These are phyloP conservation scores for Serendipita sp. DNA, from an alignment of 1,284 basidiomycete species.

Conservation along the genomic window DNA sequence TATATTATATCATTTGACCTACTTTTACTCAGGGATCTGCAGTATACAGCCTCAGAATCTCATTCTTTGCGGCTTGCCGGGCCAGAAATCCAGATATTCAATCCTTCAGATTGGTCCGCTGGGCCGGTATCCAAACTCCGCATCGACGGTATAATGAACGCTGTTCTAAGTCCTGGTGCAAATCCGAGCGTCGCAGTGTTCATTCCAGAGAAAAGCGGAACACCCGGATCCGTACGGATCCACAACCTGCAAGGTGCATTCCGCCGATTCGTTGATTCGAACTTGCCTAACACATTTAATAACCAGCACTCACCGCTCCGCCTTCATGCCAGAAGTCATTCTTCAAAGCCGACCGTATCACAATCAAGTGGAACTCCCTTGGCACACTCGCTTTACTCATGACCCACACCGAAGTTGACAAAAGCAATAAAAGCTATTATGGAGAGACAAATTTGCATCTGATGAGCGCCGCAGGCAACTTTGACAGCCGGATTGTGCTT, in stretches of 20 bases:
- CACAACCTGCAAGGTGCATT: background rate
- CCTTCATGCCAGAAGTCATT: constrained; percentile 79
- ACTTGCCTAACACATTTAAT: background rate
- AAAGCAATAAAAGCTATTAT: constrained; percentile 95
- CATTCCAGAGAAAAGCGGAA: constrained; percentile 77
- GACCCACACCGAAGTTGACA: constrained; percentile 93
- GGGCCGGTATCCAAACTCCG: constrained; percentile 70
- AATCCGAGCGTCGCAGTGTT: constrained; percentile 82
- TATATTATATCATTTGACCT: background rate
- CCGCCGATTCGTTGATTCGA: background rate
- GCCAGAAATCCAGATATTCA: constrained; percentile 80
- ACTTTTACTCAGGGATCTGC: constrained; percentile 42
- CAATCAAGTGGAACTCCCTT: constrained; percentile 92
- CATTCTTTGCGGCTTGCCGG: constrained; percentile 75
- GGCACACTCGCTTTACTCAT: constrained; percentile 79
- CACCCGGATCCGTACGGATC: background rate
- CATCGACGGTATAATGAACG: constrained; percentile 66
- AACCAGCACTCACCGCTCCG: constrained; percentile 36
- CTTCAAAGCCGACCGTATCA: constrained; percentile 88
- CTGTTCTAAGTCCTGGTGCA: constrained; percentile 67
- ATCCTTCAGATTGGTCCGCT: constrained; percentile 58
- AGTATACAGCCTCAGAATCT: constrained; percentile 84
- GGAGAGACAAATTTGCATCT: constrained; percentile 94
- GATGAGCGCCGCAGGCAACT: constrained; percentile 87
- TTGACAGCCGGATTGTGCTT: constrained; percentile 81